Base-by-base conservation (phyloP, 495 filamentous ascomycete genomes). In the Lophiotrema nucula region DNA sequence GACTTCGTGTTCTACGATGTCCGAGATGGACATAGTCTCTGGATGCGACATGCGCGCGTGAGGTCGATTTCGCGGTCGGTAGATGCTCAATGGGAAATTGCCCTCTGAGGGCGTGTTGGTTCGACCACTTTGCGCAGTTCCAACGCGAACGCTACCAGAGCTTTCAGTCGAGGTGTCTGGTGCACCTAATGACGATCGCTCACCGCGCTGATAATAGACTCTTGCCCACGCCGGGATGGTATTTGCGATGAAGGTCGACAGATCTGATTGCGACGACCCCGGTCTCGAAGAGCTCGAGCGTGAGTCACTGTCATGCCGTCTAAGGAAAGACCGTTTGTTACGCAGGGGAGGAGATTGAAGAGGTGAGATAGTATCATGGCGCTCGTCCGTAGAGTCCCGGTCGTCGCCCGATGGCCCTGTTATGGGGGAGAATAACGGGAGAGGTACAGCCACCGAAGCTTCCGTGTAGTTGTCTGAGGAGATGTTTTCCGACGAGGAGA, bases 221-320 rank as follows among this genome's bases (percentile, higher is more conserved):
- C 60, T 77, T 49, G 83, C 84, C 84, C 84, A 88, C 31, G 77
- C 71, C n/a, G 84, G 84, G 45, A 89, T 81, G 25, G 80, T 74
- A 52, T 71, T 74, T 0, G 72, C 47, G 28, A 82, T 77, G 31
- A 87, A 76, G 48, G 80, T 86, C 76, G 71, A 76, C 10, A 62
- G 42, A 41, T 62, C 61, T 1, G 65, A 67, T 33, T 64, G 61
- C n/a, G 60, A 53, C 15, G 65, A 67, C 8, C 61, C 52, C 77
- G 19, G 64, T 44, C 44, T 70, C 69, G 15, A 80, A 79, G 50
- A 78, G 74, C 51, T 58, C 12, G 65, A 58, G 15, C 57, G 49
- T 26, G 66, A 53, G 42, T 68, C 59, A 46, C 56, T 62, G 28
- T 60, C 53, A 28, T 60, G 35, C 27, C 58, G 46, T 21, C 58